phyloP scores from a whole-genome alignment of 352 stramenopile species.

The Thraustochytrium sp. region DNA sequence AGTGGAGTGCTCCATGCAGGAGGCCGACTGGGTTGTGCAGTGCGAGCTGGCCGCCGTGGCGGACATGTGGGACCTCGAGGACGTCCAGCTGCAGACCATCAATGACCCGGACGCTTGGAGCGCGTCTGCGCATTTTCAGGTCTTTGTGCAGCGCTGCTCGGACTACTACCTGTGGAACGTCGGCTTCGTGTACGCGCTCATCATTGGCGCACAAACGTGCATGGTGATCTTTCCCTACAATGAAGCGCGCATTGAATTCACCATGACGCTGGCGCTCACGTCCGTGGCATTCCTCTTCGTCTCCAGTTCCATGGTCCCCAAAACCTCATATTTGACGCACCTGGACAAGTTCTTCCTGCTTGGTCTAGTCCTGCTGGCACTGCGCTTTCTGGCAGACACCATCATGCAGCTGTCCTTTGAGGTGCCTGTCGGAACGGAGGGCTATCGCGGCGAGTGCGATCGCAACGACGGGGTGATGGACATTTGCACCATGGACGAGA shows the following conservation, averaged over 20 bases:
- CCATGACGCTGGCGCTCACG: neutral
- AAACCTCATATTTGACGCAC: neutral
- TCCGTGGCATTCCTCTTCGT: neutral
- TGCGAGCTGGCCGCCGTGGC: slow-evolving; percentile 1
- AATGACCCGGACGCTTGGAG: neutral
- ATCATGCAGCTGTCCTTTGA: neutral
- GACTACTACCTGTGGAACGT: slow-evolving; percentile 15
- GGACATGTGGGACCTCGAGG: slow-evolving; percentile 1
- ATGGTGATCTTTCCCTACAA: neutral
- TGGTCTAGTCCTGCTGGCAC: neutral
- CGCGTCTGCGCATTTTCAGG: neutral
- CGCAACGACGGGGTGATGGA: neutral
- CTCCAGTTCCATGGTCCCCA: neutral
- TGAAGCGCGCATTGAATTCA: slow-evolving; percentile 5
- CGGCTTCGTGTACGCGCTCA: slow-evolving; percentile 1
- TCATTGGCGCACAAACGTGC: neutral
- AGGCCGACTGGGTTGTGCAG: neutral
- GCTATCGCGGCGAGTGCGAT: neutral
- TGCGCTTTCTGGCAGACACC: neutral
- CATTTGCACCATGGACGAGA: neutral
- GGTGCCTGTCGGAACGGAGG: neutral
- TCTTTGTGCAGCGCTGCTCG: neutral
- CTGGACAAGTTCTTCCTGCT: slow-evolving; percentile 7
- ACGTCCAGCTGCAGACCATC: neutral
- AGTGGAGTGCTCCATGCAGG: neutral